A percentile compares a stretch with the other conserved stretches of the same genome.
These are phyloP conservation scores for Verticillium klebahnii DNA, from an alignment of 2,329 filamentous ascomycete genomes.

Conservation along the genomic window DNA sequence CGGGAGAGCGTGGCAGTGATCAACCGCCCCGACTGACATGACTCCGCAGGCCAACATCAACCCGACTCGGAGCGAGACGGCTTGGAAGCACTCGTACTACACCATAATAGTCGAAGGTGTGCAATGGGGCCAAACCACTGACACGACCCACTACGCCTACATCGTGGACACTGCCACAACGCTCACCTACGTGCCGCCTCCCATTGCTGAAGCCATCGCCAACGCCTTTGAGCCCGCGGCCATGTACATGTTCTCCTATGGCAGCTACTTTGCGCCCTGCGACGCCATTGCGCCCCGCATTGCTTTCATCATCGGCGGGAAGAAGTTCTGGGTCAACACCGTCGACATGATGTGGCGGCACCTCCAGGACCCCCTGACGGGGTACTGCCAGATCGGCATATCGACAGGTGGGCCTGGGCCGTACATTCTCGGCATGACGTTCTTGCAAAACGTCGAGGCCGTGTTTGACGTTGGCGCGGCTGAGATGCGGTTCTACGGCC, in stretches of 20 bases:
- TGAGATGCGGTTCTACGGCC: slow-evolving; percentile 39
- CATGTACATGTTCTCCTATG: slow-evolving; percentile 41
- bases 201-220: slow-evolving; percentile 46
- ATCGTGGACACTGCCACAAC: slow-evolving; percentile 50
- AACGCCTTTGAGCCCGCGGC: slow-evolving; percentile 40
- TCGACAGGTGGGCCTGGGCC: slow-evolving; percentile 38
- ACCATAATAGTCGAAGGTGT: slow-evolving; percentile 47
- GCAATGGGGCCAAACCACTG: slow-evolving; percentile 35
- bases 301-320: slow-evolving; percentile 37
- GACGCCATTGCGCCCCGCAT: slow-evolving; percentile 40
- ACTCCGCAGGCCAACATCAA: slow-evolving; percentile 37
- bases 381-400: slow-evolving; percentile 43
- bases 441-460: slow-evolving; percentile 45
- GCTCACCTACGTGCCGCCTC: slow-evolving; percentile 43
- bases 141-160: slow-evolving; percentile 39
- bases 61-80: slow-evolving; percentile 27
- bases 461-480: slow-evolving; percentile 42
- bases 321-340: slow-evolving; percentile 42
- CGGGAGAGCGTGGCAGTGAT: neutral
- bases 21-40: neutral
- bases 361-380: slow-evolving; percentile 37
- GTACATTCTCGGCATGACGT: slow-evolving; percentile 45
- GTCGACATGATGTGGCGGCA: slow-evolving; percentile 41
- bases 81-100: slow-evolving; percentile 46
- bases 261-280: slow-evolving; percentile 44